These are phyloP conservation scores for Flaveria brownii DNA, from an alignment of 129 eudicot genomes.

Conservation along the genomic window DNA sequence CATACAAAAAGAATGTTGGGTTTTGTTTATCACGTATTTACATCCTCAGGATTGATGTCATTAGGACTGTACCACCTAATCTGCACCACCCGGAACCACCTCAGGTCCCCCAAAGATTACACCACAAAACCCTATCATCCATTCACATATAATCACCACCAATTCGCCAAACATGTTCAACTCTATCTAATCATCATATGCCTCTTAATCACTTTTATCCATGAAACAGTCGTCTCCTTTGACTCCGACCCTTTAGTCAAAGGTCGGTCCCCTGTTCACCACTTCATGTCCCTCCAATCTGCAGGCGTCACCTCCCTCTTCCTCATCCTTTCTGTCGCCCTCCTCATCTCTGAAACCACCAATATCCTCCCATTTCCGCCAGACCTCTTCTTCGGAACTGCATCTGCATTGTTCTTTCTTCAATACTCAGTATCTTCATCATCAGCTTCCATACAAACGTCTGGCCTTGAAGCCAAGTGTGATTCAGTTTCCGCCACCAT, in stretches of 20 bases:
- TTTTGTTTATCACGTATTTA: conserved; percentile 49
- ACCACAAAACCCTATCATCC: conserved; percentile 75
- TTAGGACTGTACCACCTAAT: conserved; percentile 77
- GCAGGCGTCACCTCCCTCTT: conserved; percentile 65
- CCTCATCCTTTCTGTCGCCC: conserved; percentile 50
- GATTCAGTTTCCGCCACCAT: conserved; percentile 59
- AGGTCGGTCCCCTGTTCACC: conserved; percentile 79
- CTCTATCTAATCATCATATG: conserved; percentile 57
- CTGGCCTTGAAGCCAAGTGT: conserved; percentile 71
- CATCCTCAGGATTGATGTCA: conserved; percentile 50
- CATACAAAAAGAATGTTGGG: conserved; percentile 25
- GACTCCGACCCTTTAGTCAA: conserved; percentile 72
- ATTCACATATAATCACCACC: conserved; percentile 18
- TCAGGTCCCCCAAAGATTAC: conserved; percentile 70
- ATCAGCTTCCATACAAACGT: conserved; percentile 58
- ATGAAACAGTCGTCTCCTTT: conserved; percentile 57
- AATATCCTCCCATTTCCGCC: conserved; percentile 58
- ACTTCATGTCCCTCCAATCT: conserved; percentile 72
- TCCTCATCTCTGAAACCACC: conserved; percentile 64
- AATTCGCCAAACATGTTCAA: conserved; percentile 45
- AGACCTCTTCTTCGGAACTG: conserved; percentile 70
- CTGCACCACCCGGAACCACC: conserved; percentile 63
- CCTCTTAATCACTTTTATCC: conserved; percentile 60
- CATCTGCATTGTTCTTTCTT: conserved; percentile 68
- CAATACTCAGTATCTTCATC: conserved; percentile 57